These are phyloP conservation scores for Rehmannia glutinosa DNA, from an alignment of 257 asterid genomes.

Conservation along the genomic window DNA sequence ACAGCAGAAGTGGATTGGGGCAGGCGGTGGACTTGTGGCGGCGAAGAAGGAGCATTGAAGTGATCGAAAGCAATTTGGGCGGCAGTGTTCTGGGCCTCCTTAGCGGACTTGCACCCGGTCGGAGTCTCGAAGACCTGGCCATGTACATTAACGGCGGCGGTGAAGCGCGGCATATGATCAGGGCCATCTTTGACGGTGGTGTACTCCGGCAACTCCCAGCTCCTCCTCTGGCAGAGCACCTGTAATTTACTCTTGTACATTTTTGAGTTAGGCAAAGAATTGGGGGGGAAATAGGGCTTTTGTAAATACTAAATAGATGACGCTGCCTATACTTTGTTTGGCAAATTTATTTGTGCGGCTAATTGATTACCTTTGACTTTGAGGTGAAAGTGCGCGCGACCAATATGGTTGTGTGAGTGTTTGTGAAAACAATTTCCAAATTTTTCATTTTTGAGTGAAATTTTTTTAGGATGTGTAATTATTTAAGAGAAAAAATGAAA, in stretches of 20 bases:
- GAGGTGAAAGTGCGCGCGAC: no score
- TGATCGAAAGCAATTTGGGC: conserved; percentile 44
- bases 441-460: no score
- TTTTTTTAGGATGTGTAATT: no score
- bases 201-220: conserved; percentile 61
- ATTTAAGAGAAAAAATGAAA: no score
- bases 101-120: conserved; percentile 35
- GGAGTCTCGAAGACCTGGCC: conserved; percentile 44
- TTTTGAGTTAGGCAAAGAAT: not conserved
- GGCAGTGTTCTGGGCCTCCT: conserved; percentile 60
- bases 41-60: conserved; percentile 10
- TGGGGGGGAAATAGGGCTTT: not conserved
- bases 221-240: conserved; percentile 51
- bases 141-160: conserved; percentile 33
- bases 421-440: no score
- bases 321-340: no score
- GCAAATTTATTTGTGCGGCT: no score
- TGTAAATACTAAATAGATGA: no score
- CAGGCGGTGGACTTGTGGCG: not conserved
- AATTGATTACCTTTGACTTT: no score
- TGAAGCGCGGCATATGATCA: conserved; percentile 60
- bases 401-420: no score
- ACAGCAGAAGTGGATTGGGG: not conserved
- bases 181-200: conserved; percentile 42
- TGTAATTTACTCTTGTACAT: conserved; percentile 66